These are phyloP conservation scores for Neurospora tetrasperma DNA, from an alignment of 495 filamentous ascomycete genomes.

Conservation along the genomic window DNA sequence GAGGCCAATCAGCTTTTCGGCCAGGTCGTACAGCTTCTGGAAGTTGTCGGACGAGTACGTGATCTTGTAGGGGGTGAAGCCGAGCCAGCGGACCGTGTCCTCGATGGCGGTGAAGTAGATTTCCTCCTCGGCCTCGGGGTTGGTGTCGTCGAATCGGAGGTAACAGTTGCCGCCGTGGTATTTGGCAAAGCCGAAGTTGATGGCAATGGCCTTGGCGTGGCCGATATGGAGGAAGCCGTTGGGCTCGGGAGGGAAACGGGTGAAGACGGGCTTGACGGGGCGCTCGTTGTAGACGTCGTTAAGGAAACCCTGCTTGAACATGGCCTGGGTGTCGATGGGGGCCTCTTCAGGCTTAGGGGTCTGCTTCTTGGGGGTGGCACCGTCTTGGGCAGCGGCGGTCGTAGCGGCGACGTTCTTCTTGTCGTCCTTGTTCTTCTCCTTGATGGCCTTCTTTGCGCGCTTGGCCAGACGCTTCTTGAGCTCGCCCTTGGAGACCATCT, in stretches of 20 bases:
- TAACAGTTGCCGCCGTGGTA: slow-evolving; percentile 67
- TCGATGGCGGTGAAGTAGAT: slow-evolving; percentile 67
- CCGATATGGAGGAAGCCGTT: slow-evolving; percentile 79
- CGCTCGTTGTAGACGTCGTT: slow-evolving; percentile 70
- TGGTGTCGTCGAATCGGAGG: slow-evolving; percentile 69
- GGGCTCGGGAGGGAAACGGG: slow-evolving; percentile 89
- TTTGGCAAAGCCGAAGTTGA: slow-evolving; percentile 93
- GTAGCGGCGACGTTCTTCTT: slow-evolving; percentile 4
- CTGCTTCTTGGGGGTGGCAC: slow-evolving; percentile 30
- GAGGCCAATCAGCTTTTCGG: slow-evolving; percentile 72
- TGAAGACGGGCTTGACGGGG: slow-evolving; percentile 53
- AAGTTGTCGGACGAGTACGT: slow-evolving; percentile 81
- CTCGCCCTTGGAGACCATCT: slow-evolving; percentile 56
- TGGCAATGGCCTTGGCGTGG: slow-evolving; percentile 90
- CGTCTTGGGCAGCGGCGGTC: slow-evolving; percentile 10
- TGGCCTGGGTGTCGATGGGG: slow-evolving; percentile 52
- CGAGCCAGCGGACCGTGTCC: slow-evolving; percentile 73
- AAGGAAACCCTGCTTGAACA: slow-evolving; percentile 83
- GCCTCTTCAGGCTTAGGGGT: slow-evolving; percentile 36
- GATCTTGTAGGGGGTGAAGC: slow-evolving; percentile 65
- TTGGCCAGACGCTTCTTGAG: slow-evolving; percentile 56
- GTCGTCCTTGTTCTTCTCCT: slow-evolving; percentile 35
- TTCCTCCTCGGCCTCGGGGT: slow-evolving; percentile 74
- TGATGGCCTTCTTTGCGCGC: slow-evolving; percentile 48
- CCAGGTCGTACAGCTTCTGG: slow-evolving; percentile 73